Conservation (phyloP, 345 rosid genomes). For the Carallia pectinifolia region DNA sequence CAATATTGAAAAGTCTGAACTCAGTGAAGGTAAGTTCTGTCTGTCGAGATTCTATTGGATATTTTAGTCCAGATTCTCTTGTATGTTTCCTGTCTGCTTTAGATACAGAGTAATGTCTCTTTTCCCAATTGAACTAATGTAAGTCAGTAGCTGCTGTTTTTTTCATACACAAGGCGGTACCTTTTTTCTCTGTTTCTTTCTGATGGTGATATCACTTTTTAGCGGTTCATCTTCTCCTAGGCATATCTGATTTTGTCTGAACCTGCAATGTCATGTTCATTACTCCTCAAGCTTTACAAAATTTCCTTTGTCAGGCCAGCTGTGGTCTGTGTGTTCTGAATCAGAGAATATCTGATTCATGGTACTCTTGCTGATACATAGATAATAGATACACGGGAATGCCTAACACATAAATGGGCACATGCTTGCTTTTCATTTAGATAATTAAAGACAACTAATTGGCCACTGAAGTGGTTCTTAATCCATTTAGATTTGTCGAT, state of each 20-base stretch:
- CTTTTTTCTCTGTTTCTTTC: neutral
- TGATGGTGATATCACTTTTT: neutral
- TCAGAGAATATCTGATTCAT: too few relatives aligned
- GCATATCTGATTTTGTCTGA: neutral
- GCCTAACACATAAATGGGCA: too few relatives aligned
- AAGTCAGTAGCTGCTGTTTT: too few relatives aligned
- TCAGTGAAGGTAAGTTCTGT: slow-evolving; percentile 47
- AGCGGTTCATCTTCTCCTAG: neutral
- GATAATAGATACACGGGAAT: too few relatives aligned
- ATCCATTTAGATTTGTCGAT: neutral
- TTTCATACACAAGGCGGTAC: too few relatives aligned
- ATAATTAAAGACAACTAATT: too few relatives aligned
- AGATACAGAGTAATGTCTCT: too few relatives aligned
- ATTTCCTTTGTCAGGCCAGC: neutral
- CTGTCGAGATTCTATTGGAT: neutral
- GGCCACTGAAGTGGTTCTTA: too few relatives aligned
- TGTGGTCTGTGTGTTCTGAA: too few relatives aligned
- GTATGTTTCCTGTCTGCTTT: neutral
- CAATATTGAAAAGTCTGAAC: slow-evolving; percentile 52
- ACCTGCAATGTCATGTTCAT: neutral
- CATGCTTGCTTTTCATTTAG: too few relatives aligned
- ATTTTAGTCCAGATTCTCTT: neutral
- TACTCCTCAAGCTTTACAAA: neutral
- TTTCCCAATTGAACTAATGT: too few relatives aligned
- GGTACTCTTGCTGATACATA: too few relatives aligned